phyloP scores from a whole-genome alignment of 257 asterid species.

The Scutellaria galericulata region DNA sequence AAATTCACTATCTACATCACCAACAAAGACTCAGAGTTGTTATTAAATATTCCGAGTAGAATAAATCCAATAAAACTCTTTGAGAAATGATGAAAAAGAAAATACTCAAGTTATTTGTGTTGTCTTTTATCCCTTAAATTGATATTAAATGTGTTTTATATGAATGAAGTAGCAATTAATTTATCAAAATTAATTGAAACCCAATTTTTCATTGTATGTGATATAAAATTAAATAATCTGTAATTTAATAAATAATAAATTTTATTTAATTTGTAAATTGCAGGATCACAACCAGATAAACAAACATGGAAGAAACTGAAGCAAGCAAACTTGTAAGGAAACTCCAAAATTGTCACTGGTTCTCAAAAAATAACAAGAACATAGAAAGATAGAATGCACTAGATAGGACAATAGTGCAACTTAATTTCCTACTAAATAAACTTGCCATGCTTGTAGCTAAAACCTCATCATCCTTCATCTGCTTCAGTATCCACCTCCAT shows the following conservation, averaged over 20 bases:
- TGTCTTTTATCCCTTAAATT: too few species aligned
- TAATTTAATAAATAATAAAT: too few species aligned
- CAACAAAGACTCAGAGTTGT: not conserved
- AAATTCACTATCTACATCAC: not conserved
- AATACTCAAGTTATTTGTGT: too few species aligned
- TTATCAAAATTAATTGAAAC: too few species aligned
- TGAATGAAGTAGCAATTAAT: too few species aligned
- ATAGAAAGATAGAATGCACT: not conserved
- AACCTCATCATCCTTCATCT: not conserved
- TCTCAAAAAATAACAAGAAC: not conserved
- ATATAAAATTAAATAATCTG: too few species aligned
- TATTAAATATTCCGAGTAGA: too few species aligned
- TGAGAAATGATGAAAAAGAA: too few species aligned
- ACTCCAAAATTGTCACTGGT: constrained; percentile 7
- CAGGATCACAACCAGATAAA: not conserved
- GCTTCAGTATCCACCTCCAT: constrained; percentile 6
- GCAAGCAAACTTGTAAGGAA: not conserved
- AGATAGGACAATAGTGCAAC: not conserved
- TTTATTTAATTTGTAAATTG: too few species aligned
- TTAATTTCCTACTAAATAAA: constrained; percentile 1
- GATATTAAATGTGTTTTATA: too few species aligned
- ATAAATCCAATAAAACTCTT: too few species aligned
- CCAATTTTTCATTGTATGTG: not conserved
- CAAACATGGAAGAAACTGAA: not conserved
- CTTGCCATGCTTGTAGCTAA: not conserved